A percentile compares a stretch with the other conserved stretches of the same genome.
These are phyloP conservation scores for Oryza glumipatula DNA, from an alignment of 176 grass and related monocot genomes.

Conservation along the genomic window DNA sequence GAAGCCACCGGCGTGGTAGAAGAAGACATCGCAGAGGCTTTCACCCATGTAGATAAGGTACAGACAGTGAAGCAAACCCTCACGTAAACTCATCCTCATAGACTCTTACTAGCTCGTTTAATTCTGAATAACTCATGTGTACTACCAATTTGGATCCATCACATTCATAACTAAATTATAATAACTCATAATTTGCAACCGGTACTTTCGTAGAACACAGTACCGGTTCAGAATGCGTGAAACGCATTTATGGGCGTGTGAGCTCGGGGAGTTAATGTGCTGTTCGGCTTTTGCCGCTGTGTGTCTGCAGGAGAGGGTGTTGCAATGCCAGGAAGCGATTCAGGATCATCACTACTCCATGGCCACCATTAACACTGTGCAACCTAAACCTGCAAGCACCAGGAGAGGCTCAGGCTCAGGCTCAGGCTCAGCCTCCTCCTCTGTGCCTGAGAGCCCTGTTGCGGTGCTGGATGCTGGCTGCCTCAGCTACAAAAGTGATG, in stretches of 20 bases:
- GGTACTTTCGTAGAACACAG: slow-evolving; percentile 29
- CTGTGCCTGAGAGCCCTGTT: slow-evolving; percentile 68
- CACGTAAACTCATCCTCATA: background rate
- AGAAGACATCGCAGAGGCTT: slow-evolving; percentile 50
- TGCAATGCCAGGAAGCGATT: slow-evolving; percentile 61
- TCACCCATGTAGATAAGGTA: slow-evolving; percentile 66
- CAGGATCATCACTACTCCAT: slow-evolving; percentile 33
- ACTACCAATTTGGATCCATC: slow-evolving; percentile 19
- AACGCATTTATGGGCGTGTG: slow-evolving; percentile 34
- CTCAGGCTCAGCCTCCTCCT: background rate
- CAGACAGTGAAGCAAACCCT: background rate
- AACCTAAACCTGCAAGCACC: slow-evolving; percentile 41
- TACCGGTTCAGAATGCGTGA: slow-evolving; percentile 39
- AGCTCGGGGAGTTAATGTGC: slow-evolving; percentile 21
- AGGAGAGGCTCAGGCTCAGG: slow-evolving; percentile 14
- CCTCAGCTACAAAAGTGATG: slow-evolving; percentile 79
- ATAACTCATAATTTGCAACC: background rate
- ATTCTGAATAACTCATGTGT: slow-evolving; percentile 3
- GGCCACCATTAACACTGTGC: slow-evolving; percentile 45
- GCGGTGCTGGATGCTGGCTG: slow-evolving; percentile 76
- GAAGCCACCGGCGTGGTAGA: slow-evolving; percentile 32
- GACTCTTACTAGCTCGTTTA: background rate
- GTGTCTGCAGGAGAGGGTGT: slow-evolving; percentile 59
- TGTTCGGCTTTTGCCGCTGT: slow-evolving; percentile 26
- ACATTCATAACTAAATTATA: slow-evolving; percentile 13